Base-by-base conservation (phyloP, 2,329 filamentous ascomycete species). In the Balansia obtecta region DNA sequence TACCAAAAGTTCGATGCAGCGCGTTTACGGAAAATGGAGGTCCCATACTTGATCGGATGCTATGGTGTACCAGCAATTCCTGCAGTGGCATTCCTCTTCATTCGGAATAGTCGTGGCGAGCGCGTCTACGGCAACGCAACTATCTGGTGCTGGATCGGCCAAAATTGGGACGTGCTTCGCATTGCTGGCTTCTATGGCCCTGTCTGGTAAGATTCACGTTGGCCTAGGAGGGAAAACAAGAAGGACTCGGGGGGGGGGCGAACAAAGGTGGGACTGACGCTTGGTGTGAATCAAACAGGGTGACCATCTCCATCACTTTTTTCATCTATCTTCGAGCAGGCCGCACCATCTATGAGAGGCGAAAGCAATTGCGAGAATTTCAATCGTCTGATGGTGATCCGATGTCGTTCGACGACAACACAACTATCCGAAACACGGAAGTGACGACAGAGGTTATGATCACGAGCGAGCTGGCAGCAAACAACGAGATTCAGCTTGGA, bases 71-170 rank as follows among this genome's bases (percentile, higher is more conserved):
- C 87, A 0, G 79, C 87, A 16, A 63, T 88, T 10, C 80, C 86
- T 2, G 80, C 85, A 0, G 64, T 91, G 10, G 64, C 72, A 7
- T 89, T 81, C 59, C 70, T 89, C 49, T 85, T 87, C 51, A 67
- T 89, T 49, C 70, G 71, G 51, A 73, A 73, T 45, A 58, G 62
- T 0, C 66, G 71, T 22, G 78, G 79, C 5, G 50, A 58, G 16
- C 75, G 72, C 3, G 75, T 91, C 48, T 89, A 90, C 61, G 87
- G 86, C 1, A 75, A 85, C 57, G 87, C 87, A 30, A 79, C 77
- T 1, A 66, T 93, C 20, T 94, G 87, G 88, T 94, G 88, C 62
- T 93, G 87, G 87, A 73, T 93, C 16, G 69, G 74, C 2, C 61
- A 69, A 2, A 66, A 77, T 4, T 89, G 83, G 77, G 83, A 87